phyloP scores from a whole-genome alignment of 2,329 filamentous ascomycete genomes.

The Rhinocladiella mackenziei region DNA sequence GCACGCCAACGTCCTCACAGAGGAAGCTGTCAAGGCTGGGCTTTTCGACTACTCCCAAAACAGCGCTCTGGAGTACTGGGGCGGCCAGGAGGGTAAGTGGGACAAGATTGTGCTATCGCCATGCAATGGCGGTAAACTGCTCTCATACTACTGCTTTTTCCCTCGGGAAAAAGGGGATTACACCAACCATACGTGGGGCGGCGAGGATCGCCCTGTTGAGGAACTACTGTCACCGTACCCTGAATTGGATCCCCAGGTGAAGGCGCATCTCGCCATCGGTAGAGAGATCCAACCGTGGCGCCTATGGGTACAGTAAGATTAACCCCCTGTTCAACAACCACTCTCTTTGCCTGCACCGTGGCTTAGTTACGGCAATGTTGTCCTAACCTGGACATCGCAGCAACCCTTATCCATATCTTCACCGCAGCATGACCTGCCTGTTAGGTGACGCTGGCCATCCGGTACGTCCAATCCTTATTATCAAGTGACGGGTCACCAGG shows the following conservation, averaged over 20 bases:
- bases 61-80: slow-evolving; percentile 66
- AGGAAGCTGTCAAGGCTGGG: slow-evolving; percentile 57
- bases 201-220: slow-evolving; percentile 49
- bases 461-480: slow-evolving; percentile 36
- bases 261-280: slow-evolving; percentile 56
- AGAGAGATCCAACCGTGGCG: slow-evolving; percentile 63
- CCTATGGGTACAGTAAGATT: slow-evolving; percentile 54
- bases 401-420: slow-evolving; percentile 57
- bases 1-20: slow-evolving; percentile 61
- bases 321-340: background rate
- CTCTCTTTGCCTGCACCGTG: background rate
- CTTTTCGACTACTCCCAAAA: slow-evolving; percentile 61
- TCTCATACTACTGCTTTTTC: slow-evolving; percentile 70
- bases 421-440: slow-evolving; percentile 52
- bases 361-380: no score
- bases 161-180: slow-evolving; percentile 59
- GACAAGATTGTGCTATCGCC: slow-evolving; percentile 69
- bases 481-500: background rate
- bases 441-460: slow-evolving; percentile 66
- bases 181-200: slow-evolving; percentile 57
- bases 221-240: slow-evolving; percentile 60
- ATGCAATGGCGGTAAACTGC: slow-evolving; percentile 61
- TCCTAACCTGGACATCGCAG: no score
- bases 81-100: slow-evolving; percentile 58
- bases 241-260: slow-evolving; percentile 56